These are phyloP conservation scores for Suillus americanus DNA, from an alignment of 768 basidiomycete species.

Conservation along the genomic window DNA sequence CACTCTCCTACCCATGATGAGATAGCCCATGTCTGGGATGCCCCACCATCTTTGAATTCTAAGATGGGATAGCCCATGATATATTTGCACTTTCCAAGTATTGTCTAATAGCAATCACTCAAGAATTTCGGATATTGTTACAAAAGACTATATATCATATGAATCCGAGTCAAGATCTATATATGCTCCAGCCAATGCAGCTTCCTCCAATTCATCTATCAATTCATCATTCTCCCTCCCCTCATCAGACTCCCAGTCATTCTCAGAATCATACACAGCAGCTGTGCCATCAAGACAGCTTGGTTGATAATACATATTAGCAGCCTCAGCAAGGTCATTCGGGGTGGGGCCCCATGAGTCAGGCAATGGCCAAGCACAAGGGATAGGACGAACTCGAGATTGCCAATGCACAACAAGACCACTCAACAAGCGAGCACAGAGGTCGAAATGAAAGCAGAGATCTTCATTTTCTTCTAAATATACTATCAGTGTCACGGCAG, in stretches of 20 bases:
- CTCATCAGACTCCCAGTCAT: neutral
- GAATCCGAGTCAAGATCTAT: neutral
- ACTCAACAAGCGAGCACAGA: neutral
- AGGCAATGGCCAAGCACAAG: neutral
- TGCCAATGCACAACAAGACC: conserved; percentile 1
- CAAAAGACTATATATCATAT: neutral
- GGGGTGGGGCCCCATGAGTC: neutral
- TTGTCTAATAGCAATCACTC: neutral
- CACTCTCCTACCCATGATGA: neutral
- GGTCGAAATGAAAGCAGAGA: neutral
- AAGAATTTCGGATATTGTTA: neutral
- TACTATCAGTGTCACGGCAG: neutral
- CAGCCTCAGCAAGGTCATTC: neutral
- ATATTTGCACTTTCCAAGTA: neutral
- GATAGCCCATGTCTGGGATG: neutral
- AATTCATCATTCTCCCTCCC: neutral
- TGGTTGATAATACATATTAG: neutral
- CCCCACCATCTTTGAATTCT: neutral
- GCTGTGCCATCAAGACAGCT: neutral
- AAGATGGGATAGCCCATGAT: neutral
- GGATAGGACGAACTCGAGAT: neutral
- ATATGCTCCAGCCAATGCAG: neutral
- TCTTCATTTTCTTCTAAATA: neutral
- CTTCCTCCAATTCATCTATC: neutral
- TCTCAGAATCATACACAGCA: neutral